Evolutionary conservation across 2,329 filamentous ascomycete genomes (phyloP).

Genomic region (Amylocarpus encephaloides): DNA sequence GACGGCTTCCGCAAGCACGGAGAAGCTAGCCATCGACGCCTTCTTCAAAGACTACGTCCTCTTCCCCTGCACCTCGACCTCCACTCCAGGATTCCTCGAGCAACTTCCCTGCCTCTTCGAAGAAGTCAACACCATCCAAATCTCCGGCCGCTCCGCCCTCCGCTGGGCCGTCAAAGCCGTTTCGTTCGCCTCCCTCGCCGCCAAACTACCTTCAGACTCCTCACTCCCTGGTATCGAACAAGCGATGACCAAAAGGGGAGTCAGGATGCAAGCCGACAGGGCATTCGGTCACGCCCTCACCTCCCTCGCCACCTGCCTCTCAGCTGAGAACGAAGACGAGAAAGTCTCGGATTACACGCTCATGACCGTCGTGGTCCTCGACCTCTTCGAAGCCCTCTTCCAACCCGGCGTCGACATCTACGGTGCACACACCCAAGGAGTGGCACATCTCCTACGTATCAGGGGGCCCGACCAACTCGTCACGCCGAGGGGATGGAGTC

Average conservation of each 20-base stretch:
- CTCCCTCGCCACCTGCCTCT: conserved; percentile 31
- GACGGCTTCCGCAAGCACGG: conserved; percentile 9
- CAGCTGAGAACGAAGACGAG: conserved; percentile 25
- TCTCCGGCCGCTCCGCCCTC: conserved; percentile 33
- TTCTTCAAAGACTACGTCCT: conserved; percentile 38
- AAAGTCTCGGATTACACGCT: conserved; percentile 36
- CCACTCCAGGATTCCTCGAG: conserved; percentile 36
- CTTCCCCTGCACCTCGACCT: conserved; percentile 33
- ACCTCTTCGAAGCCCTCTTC: conserved; percentile 35
- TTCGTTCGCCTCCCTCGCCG: conserved; percentile 30
- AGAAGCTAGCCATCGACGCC: conserved; percentile 29
- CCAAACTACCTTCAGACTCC: background rate
- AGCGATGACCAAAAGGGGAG: background rate
- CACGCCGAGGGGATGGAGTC: background rate
- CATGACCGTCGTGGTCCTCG: conserved; percentile 37
- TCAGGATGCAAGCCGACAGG: conserved; percentile 26
- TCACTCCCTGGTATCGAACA: background rate
- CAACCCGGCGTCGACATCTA: background rate
- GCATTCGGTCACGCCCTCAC: conserved; percentile 34
- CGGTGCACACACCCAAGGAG: conserved; percentile 1
- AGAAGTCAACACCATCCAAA: conserved; percentile 29
- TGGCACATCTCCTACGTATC: conserved; percentile 1
- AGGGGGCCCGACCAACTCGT: background rate
- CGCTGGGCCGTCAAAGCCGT: conserved; percentile 36
- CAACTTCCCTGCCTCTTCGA: conserved; percentile 35